Evolutionary conservation across 2,329 filamentous ascomycete genomes (phyloP).

Genomic region (Alternaria tenuissima): DNA sequence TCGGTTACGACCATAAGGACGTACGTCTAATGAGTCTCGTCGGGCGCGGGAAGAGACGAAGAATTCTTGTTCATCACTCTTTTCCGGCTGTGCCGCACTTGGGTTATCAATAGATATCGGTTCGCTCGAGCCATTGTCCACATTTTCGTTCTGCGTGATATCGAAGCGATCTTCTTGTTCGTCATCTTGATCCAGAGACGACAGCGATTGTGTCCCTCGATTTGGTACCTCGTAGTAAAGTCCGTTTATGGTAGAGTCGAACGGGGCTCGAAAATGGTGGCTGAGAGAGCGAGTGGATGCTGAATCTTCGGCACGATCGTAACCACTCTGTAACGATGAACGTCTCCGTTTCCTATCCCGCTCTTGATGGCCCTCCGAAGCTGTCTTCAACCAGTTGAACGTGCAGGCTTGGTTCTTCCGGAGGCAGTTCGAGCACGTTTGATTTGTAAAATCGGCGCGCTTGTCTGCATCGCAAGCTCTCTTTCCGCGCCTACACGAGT

Average conservation of each 20-base stretch:
- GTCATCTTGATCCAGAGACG: background rate
- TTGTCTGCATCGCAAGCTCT: slow-evolving; percentile 53
- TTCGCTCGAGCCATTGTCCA: background rate
- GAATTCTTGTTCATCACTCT: background rate
- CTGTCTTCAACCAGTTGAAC: slow-evolving; percentile 52
- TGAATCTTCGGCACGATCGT: background rate
- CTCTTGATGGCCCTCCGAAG: slow-evolving; percentile 12
- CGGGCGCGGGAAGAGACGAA: background rate
- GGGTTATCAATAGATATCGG: background rate
- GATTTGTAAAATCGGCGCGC: slow-evolving; percentile 34
- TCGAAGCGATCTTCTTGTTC: background rate
- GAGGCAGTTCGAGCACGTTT: slow-evolving; percentile 52
- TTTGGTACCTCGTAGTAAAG: background rate
- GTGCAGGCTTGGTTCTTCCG: slow-evolving; percentile 56
- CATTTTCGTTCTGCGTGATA: background rate
- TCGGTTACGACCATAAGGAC: background rate
- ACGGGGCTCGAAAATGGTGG: background rate
- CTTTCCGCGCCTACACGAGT: slow-evolving; percentile 56
- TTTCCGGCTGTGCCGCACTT: background rate
- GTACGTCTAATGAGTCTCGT: background rate
- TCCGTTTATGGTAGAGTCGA: background rate
- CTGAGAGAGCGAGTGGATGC: slow-evolving; percentile 8
- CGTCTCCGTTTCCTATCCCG: slow-evolving; percentile 7
- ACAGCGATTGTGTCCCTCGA: background rate
- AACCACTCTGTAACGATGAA: slow-evolving; percentile 15